These are phyloP conservation scores for Tuctoria greenei DNA, from an alignment of 176 grass and related monocot genomes.

Conservation along the genomic window DNA sequence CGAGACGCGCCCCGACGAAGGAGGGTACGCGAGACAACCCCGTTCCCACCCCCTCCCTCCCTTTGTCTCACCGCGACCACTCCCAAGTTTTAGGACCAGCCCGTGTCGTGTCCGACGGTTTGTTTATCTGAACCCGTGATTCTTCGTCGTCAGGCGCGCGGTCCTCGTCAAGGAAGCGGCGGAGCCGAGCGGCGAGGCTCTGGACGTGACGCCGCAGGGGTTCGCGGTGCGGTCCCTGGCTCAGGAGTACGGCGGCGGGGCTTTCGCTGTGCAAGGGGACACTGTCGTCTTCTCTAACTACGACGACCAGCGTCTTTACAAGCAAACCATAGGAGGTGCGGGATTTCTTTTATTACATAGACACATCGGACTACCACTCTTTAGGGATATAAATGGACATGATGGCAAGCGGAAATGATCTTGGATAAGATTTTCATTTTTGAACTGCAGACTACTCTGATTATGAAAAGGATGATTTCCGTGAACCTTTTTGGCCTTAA, in stretches of 20 bases:
- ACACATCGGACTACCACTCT: background rate
- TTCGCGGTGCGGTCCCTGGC: conserved; percentile 68
- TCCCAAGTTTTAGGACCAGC: background rate
- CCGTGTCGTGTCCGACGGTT: background rate
- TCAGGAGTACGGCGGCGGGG: conserved; percentile 72
- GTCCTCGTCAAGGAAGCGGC: conserved; percentile 70
- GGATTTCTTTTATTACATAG: background rate
- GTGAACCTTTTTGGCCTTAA: background rate
- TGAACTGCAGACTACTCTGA: conserved; percentile 8
- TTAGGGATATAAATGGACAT: too few species aligned
- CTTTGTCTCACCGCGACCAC: background rate
- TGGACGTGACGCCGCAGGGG: conserved; percentile 58
- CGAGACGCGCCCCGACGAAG: conserved; percentile 76
- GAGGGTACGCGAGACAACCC: conserved; percentile 48
- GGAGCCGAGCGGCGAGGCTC: conserved; percentile 10
- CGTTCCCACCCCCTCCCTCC: background rate
- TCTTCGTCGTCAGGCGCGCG: conserved; percentile 59
- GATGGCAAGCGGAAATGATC: background rate
- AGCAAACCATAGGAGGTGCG: conserved; percentile 59
- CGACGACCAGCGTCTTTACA: conserved; percentile 75
- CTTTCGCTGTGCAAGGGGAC: conserved; percentile 56
- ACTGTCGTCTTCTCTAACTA: conserved; percentile 75
- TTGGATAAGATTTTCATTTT: background rate
- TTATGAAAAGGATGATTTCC: background rate
- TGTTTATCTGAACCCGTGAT: background rate